Evolutionary conservation across 139 green algal species (phyloP).

Genomic region (Deuterostichococcus epilithicus): DNA sequence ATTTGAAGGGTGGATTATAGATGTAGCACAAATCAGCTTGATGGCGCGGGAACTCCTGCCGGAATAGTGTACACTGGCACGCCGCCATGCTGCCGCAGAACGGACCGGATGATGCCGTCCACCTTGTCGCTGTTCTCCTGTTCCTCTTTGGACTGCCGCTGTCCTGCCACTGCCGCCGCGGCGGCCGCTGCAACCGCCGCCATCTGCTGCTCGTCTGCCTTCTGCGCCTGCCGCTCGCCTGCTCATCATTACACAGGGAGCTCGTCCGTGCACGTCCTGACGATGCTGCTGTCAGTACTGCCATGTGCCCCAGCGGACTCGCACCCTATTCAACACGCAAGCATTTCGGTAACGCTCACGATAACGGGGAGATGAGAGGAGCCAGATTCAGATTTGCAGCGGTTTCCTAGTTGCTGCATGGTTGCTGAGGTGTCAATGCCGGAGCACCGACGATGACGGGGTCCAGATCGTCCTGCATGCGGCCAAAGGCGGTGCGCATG

Average conservation of each 20-base stretch:
- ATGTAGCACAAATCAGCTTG: too few species aligned
- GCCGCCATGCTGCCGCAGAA: constrained; percentile 17
- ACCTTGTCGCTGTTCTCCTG: constrained; percentile 15
- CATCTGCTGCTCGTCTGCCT: neutral
- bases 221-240: neutral
- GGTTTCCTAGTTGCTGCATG: constrained; percentile 20
- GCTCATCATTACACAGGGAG: neutral
- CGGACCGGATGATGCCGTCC: constrained; percentile 36
- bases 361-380: neutral
- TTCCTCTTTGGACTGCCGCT: constrained; percentile 5
- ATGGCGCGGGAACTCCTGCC: neutral
- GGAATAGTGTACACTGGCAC: neutral
- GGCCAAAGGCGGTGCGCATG: constrained; percentile 39
- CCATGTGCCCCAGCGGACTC: neutral
- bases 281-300: constrained; percentile 8
- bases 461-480: constrained; percentile 48
- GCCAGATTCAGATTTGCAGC: constrained; percentile 4
- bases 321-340: neutral
- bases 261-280: constrained; percentile 7
- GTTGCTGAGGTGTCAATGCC: too few species aligned
- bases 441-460: constrained; percentile 13
- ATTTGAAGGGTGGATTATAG: too few species aligned
- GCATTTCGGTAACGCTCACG: neutral
- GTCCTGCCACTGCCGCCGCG: neutral
- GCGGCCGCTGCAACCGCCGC: neutral